Conservation (phyloP, 495 filamentous ascomycete genomes). For the Penicillium diatomitis region DNA sequence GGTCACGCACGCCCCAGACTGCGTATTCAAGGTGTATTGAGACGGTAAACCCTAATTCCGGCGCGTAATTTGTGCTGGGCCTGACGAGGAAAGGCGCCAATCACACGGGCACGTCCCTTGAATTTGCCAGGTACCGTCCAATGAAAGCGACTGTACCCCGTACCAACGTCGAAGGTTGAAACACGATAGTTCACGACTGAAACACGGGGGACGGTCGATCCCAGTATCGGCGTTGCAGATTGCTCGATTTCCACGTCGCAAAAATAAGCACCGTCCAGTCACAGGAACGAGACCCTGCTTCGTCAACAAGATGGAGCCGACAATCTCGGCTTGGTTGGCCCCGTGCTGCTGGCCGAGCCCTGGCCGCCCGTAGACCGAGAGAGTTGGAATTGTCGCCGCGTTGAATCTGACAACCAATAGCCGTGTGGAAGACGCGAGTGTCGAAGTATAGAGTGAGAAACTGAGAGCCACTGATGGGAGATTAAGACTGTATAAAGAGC, state of each 20-base stretch:
- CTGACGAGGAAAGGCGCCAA: constrained; percentile 3
- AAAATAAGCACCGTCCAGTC: neutral
- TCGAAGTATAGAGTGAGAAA: too few species aligned
- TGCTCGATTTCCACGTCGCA: neutral
- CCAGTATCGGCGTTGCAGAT: constrained; percentile 14
- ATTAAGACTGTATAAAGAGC: too few species aligned
- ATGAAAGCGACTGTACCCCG: constrained; percentile 10
- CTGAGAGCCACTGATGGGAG: too few species aligned
- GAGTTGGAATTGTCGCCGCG: too few species aligned
- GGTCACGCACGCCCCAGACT: too few species aligned
- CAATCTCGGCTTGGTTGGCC: too few species aligned
- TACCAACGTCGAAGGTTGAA: constrained; percentile 20
- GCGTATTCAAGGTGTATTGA: too few species aligned
- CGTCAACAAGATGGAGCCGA: too few species aligned
- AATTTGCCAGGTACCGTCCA: constrained; percentile 16
- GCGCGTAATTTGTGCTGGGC: neutral
- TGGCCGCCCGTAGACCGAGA: too few species aligned
- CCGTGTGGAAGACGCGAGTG: too few species aligned
- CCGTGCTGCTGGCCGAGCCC: too few species aligned
- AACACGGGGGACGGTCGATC: constrained; percentile 20
- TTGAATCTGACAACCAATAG: neutral
- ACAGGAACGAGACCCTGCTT: neutral
- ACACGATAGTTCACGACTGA: constrained; percentile 23
- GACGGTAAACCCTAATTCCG: too few species aligned
- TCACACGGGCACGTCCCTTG: constrained; percentile 6